A percentile compares a stretch with the other conserved stretches of the same genome.
Evolutionary conservation across 139 green algal species (phyloP).

Genomic region (Tetradesmus obliquus): DNA sequence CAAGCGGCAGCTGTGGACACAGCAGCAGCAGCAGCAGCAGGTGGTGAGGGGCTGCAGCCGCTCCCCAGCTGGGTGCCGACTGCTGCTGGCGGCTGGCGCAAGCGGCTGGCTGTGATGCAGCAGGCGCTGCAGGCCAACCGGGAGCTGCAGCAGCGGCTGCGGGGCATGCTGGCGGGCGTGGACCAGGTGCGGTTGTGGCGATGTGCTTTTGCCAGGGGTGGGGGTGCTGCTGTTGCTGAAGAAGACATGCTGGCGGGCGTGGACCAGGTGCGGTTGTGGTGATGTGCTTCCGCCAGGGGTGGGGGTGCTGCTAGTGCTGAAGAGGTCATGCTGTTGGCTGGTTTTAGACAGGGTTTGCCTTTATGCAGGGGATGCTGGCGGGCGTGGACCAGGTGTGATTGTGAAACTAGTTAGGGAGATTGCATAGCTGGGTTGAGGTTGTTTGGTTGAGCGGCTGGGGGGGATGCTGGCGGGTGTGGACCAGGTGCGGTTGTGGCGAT

Average conservation of each 20-base stretch:
- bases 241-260: too few species aligned
- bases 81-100: not conserved
- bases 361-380: too few species aligned
- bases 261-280: not conserved
- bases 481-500: not conserved
- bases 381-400: too few species aligned
- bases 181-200: not conserved
- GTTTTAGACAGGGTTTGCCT: not conserved
- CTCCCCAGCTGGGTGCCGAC: not conserved
- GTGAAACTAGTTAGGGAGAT: too few species aligned
- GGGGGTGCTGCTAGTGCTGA: too few species aligned
- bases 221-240: too few species aligned
- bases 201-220: not conserved
- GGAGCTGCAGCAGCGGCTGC: slow-evolving; percentile 28
- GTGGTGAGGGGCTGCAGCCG: not conserved
- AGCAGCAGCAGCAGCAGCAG: slow-evolving; percentile 13
- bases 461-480: slow-evolving; percentile 19
- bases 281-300: not conserved
- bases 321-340: not conserved
- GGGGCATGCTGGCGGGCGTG: slow-evolving; percentile 5
- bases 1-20: not conserved
- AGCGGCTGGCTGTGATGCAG: not conserved
- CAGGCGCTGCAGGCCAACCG: not conserved
- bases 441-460: not conserved
- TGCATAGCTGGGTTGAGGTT: too few species aligned